Evolutionary conservation across 73 alveolate species (phyloP), one percentile per base, ranked within the genome.

Genomic region (Diophrys appendiculata): DNA sequence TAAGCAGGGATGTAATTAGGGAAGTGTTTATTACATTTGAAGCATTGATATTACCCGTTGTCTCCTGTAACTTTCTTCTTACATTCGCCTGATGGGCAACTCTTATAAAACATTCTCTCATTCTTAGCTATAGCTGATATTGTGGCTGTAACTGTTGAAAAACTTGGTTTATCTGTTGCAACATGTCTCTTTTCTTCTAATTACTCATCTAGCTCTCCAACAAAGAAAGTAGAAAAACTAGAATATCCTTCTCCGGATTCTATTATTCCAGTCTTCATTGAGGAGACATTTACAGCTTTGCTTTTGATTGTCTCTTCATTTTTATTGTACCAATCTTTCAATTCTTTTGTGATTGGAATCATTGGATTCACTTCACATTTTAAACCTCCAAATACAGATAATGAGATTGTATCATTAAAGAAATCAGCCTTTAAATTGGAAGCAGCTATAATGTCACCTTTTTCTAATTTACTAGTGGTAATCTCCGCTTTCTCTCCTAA

Each of bases 231-330:
- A 52, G 65, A 52, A 22, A 52, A 22, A 52, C 65, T 52, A 22
- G 65, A 52, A 52, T 52, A 52, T 52, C 22, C 22, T 52, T 13
- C 65, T 22, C 22, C 22, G 11, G 65, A 52, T 22, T 52, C 60
- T 73, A 22, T 73, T 14, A 73, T 52, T 0, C 25, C 34, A 0
- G 53, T 33, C 77, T 73, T 35, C 75, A 32, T 73, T 0, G 56
- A 43, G 0, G 60, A 43, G n/a, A 18, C 60, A 43, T 43, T 43
- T 43, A 5, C 18, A 43, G 60, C 60, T 11, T 43, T 43, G 5
- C n/a, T 11, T 5, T 5, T 11, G 18, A 43, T 43, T 18, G 60
- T 11, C n/a, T 43, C 60, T 11, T 18, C 18, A 43, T 43, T 43
- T 18, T 43, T 43, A 5, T 11, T 43, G 18, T 43, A 43, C 60